Base-by-base conservation (phyloP, 805 yeast species). In the Starmera pachycereana region DNA sequence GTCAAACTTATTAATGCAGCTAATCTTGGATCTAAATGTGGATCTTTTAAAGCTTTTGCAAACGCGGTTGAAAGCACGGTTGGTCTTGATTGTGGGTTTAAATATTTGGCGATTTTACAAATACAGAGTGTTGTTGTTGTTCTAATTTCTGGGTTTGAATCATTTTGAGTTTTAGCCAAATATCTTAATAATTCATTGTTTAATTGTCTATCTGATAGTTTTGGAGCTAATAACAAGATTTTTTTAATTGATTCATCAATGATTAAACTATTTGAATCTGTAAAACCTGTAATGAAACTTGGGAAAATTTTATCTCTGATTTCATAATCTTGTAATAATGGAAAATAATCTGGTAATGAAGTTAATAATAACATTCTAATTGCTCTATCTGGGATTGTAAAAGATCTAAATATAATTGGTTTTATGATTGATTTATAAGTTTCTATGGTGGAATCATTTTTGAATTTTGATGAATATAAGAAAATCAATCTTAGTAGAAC, bases 61-160 rank as follows among this genome's bases (percentile, higher is more conserved):
- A 84, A 81, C 0, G 97, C 97, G 1, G 96, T 87, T 3, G 87
- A 78, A 37, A 92, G 63, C 3, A 92, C 95, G 18, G 77, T 78
- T 9, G 85, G 69, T 42, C 89, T 69, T 27, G 82, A 66, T 12
- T 56, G 59, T 16, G 65, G 52, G 50, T 76, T 77, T 49, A 87
- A 71, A 43, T 66, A 61, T 29, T 68, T 57, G 0, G 92, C 78
- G 35, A 87, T 75, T 40, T 75, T 74, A 33, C 82, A 76, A 29
- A 87, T 69, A 34, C 84, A 69, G 16, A 81, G 67, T 12, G 86
- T 73, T 0, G 95, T 84, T 51, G 81, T 82, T 4, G 86, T 82
- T 49, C 96, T 63, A 28, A 87, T 80, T 10, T 82, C 81, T 2
- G 90, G 80, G 37, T 74, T 76, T 5, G 76, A 76, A 54, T 87